Evolutionary conservation across 2,329 filamentous ascomycete species (phyloP), one percentile per base, ranked within the genome.

Genomic region (Trichoderma harzianum): DNA sequence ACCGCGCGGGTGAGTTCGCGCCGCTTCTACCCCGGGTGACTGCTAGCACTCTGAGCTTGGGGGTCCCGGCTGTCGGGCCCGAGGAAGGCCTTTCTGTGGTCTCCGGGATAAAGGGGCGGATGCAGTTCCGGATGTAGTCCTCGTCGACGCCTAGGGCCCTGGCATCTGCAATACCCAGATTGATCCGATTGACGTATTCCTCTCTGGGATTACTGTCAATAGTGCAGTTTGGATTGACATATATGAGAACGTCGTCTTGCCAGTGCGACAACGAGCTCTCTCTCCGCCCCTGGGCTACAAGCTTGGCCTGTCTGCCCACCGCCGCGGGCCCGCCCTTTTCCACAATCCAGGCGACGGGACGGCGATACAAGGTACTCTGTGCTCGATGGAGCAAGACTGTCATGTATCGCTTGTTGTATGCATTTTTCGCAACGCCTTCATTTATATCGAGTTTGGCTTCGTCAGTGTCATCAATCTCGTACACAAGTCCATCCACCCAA

Each of bases 401-500:
- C 74, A 83, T 76, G 70, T 78, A 75, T 16, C 76, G 70, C 73
- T 84, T 84, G 34, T 78, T 73, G 72, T 84, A 84, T 7, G 81
- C 80, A 24, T 80, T 79, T 32, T 78, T 80, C 55, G 79, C 75
- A 26, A 84, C 82, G 47, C 83, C 83, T 73, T 84, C 83, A 73
- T 79, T 80, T 55, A 79, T 76, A 72, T 84, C 83, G 5, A 84
- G 80, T 21, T 76, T 77, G 60, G 75, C 77, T 74, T 84, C 83
- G 70, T 84, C 83, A 5, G 72, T 69, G 2, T 75, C 67, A 71
- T 79, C 78, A 65, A 84, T 80, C 70, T 81, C 79, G 72, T 82
- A 84, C n/a, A 83, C 78, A 21, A 84, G 80, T 6, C 83, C 83
- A 57, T 83, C 79, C 14, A 84, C 83, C 76, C 78, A 79, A 36